Percentiles rank a stretch among this genome's conserved stretches.
phyloP scores from a whole-genome alignment of 345 rosid species.

The Atalantia buxifolia region DNA sequence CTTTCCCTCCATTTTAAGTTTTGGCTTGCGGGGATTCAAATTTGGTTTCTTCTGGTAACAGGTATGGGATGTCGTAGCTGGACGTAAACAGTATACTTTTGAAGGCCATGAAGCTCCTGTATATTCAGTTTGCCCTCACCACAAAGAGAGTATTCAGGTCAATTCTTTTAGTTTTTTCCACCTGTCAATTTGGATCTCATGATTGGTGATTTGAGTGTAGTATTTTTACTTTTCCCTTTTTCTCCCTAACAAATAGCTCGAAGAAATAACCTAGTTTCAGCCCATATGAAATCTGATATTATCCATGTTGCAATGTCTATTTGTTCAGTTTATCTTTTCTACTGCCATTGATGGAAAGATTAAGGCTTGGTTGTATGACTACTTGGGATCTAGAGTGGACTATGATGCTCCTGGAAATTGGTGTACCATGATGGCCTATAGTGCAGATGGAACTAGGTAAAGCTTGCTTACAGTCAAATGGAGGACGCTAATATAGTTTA shows the following conservation, averaged over 20 bases:
- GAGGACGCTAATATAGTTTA: background rate
- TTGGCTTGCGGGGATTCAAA: background rate
- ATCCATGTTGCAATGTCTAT: background rate
- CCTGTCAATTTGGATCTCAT: background rate
- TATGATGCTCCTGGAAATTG: constrained; percentile 87
- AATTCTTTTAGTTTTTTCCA: background rate
- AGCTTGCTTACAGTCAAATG: background rate
- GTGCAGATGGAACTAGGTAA: constrained; percentile 85
- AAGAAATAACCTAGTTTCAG: background rate
- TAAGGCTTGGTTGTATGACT: constrained; percentile 86
- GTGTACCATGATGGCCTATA: constrained; percentile 80
- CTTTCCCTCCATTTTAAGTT: background rate
- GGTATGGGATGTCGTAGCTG: constrained; percentile 51
- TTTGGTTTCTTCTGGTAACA: constrained; percentile 7
- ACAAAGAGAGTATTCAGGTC: constrained; percentile 49
- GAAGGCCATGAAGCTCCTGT: constrained; percentile 62
- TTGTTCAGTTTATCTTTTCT: constrained; percentile 73
- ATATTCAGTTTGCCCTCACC: constrained; percentile 53
- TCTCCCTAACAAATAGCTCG: background rate
- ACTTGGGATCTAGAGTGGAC: constrained; percentile 78
- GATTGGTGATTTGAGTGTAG: background rate
- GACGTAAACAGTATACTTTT: constrained; percentile 35
- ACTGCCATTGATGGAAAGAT: constrained; percentile 93
- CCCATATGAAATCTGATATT: constrained; percentile 3
- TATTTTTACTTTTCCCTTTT: background rate